These are phyloP conservation scores for Globisporangium viniferum DNA, from an alignment of 352 stramenopile species.

Conservation along the genomic window DNA sequence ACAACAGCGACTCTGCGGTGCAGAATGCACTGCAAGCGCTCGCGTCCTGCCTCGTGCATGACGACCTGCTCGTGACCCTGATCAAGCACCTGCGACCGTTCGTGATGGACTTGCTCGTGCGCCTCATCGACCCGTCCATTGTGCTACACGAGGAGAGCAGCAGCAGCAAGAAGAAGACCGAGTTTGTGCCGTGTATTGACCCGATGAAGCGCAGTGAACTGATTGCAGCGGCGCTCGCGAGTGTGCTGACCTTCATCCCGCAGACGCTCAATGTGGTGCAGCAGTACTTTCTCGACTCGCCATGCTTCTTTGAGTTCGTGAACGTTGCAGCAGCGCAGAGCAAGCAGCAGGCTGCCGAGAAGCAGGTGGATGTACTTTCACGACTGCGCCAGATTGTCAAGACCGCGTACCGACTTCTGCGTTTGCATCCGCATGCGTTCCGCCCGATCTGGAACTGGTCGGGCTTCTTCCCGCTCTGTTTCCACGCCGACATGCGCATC, in stretches of 20 bases:
- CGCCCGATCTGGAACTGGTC: constrained; percentile 78
- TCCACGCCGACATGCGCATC: constrained; percentile 52
- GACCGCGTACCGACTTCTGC: constrained; percentile 57
- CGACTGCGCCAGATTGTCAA: constrained; percentile 57
- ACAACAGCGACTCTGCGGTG: constrained; percentile 18
- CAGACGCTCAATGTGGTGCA: constrained; percentile 52
- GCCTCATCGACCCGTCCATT: constrained; percentile 49
- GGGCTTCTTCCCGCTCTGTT: constrained; percentile 75
- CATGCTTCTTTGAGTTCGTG: constrained; percentile 77
- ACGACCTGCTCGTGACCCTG: constrained; percentile 40
- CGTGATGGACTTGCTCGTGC: constrained; percentile 62
- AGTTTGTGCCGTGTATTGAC: constrained; percentile 36
- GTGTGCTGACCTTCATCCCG: constrained; percentile 52
- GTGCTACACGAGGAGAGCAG: constrained; percentile 37
- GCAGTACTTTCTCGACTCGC: constrained; percentile 59
- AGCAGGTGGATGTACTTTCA: constrained; percentile 19
- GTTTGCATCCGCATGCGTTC: constrained; percentile 49
- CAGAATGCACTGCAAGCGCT: constrained; percentile 47
- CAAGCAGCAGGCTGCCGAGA: constrained; percentile 31
- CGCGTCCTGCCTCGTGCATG: constrained; percentile 48
- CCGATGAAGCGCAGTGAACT: constrained; percentile 48
- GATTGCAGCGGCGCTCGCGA: constrained; percentile 48
- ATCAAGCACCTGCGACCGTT: constrained; percentile 70
- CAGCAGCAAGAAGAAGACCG: not conserved
- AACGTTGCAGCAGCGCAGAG: constrained; percentile 38